phyloP scores from a whole-genome alignment of 1,284 basidiomycete species.

The Fistulinella staudtii region DNA sequence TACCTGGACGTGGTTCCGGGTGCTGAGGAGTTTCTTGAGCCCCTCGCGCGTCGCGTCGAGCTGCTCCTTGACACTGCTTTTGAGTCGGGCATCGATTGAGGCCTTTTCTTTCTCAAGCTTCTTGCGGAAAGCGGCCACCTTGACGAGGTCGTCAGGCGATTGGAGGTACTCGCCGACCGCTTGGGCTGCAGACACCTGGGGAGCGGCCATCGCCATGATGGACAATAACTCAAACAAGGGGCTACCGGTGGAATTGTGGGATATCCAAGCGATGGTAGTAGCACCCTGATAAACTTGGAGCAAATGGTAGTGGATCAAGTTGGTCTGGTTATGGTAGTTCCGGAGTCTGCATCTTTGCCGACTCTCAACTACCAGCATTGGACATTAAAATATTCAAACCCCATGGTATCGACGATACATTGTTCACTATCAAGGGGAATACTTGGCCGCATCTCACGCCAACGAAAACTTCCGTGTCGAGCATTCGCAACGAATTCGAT shows the following conservation, averaged over 20 bases:
- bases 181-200: slow-evolving; percentile 73
- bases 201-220: slow-evolving; percentile 40
- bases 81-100: slow-evolving; percentile 90
- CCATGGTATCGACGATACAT: slow-evolving; percentile 5
- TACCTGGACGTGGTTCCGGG: slow-evolving; percentile 77
- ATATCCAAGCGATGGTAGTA: too few relatives aligned
- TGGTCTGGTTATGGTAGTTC: too few relatives aligned
- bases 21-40: slow-evolving; percentile 79
- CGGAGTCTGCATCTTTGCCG: too few relatives aligned
- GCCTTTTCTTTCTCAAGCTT: slow-evolving; percentile 96
- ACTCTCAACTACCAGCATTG: too few relatives aligned
- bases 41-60: slow-evolving; percentile 90
- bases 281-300: too few relatives aligned
- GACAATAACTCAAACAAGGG: too few relatives aligned
- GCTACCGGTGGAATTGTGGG: too few relatives aligned
- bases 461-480: slow-evolving; percentile 5
- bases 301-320: too few relatives aligned
- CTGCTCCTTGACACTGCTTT: slow-evolving; percentile 92
- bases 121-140: slow-evolving; percentile 86
- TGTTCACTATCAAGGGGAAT: slow-evolving; percentile 9
- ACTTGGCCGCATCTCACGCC: slow-evolving; percentile 3
- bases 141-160: slow-evolving; percentile 91
- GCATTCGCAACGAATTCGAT: slow-evolving; percentile 16
- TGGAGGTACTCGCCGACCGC: slow-evolving; percentile 84
- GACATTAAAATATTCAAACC: too few relatives aligned